Evolutionary conservation across 345 rosid species (phyloP).

Genomic region (Salix koriyanagi): DNA sequence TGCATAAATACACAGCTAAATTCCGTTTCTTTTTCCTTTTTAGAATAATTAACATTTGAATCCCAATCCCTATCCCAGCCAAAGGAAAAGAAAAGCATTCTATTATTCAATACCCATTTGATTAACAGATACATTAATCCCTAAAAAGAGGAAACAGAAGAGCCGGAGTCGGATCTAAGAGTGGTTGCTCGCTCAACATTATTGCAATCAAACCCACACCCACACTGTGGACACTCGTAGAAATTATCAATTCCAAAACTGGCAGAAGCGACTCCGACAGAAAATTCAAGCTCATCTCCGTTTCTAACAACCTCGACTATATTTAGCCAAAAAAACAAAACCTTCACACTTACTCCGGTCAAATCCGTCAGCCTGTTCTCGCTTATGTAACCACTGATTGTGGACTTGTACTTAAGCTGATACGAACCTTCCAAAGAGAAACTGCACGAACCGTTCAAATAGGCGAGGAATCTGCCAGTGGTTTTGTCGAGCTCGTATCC

Average conservation of each 20-base stretch:
- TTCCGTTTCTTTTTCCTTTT: not conserved
- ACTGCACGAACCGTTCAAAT: conserved; percentile 59
- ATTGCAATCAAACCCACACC: conserved; percentile 77
- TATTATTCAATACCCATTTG: conserved; percentile 1
- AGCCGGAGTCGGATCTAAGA: conserved; percentile 36
- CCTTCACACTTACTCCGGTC: conserved; percentile 82
- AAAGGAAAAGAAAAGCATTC: not conserved
- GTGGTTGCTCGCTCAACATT: conserved; percentile 27
- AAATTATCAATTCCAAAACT: conserved; percentile 68
- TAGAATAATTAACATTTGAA: not conserved
- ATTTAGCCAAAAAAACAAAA: conserved; percentile 81
- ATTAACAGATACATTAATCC: not conserved
- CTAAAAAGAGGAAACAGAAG: conserved; percentile 56
- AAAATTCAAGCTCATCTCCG: conserved; percentile 62
- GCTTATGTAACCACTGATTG: conserved; percentile 68
- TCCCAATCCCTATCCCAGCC: not conserved
- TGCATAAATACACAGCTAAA: not conserved
- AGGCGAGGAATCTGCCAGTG: conserved; percentile 63
- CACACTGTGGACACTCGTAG: conserved; percentile 85
- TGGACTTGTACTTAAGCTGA: conserved; percentile 67
- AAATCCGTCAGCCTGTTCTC: conserved; percentile 50
- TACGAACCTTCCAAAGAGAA: conserved; percentile 89
- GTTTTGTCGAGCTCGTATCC: conserved; percentile 60
- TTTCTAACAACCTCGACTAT: conserved; percentile 74
- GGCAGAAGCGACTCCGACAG: conserved; percentile 92